Conservation (phyloP, 2,329 filamentous ascomycete genomes). For the Sphaerulina vaccinii region DNA sequence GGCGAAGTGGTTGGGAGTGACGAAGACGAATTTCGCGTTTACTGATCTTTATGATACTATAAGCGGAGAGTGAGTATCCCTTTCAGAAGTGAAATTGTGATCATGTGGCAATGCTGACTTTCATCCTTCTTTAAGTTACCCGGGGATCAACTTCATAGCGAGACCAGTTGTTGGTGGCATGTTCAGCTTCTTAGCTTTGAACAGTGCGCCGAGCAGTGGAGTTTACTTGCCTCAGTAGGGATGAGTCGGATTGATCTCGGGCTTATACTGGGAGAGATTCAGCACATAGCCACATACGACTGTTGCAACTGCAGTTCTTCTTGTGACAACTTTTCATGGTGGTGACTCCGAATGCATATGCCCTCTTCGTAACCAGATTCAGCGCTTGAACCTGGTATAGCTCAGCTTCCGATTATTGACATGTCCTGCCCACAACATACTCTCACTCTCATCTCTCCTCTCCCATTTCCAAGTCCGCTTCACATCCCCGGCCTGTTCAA, state of each 20-base stretch:
- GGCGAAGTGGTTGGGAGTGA: constrained; percentile 51
- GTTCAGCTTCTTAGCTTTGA: constrained; percentile 49
- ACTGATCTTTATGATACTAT: constrained; percentile 54
- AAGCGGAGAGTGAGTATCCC: constrained; percentile 37
- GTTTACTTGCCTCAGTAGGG: not conserved
- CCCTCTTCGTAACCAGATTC: too few species aligned
- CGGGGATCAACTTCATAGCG: constrained; percentile 44
- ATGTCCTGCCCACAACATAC: too few species aligned
- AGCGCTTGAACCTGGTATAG: too few species aligned
- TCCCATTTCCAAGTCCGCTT: too few species aligned
- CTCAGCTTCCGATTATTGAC: too few species aligned
- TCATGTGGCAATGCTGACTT: constrained; percentile 8
- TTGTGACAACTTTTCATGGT: too few species aligned
- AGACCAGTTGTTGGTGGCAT: constrained; percentile 54
- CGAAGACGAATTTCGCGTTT: constrained; percentile 49
- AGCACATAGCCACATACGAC: too few species aligned
- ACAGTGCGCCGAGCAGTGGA: constrained; percentile 32
- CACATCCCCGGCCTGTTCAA: too few species aligned
- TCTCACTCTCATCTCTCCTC: too few species aligned
- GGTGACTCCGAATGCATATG: too few species aligned
- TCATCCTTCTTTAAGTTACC: constrained; percentile 20
- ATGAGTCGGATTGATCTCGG: not conserved
- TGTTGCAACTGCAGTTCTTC: too few species aligned
- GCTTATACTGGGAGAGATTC: not conserved
- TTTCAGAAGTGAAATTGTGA: not conserved